Evolutionary conservation across 2,329 filamentous ascomycete species (phyloP), one percentile per base, ranked within the genome.

Genomic region (Coleophoma crateriformis): DNA sequence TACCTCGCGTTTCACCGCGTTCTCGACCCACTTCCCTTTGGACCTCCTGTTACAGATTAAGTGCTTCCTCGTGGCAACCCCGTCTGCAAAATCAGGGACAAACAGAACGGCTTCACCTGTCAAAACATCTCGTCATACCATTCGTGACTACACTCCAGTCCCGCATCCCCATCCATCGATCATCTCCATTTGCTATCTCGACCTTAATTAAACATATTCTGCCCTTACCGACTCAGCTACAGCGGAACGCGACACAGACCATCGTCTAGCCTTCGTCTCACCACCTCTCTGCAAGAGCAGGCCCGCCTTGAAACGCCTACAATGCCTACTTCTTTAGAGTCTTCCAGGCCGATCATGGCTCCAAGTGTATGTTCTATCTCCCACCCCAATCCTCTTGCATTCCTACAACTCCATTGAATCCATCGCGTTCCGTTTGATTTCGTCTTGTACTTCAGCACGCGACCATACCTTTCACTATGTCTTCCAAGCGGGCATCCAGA

Each of bases 311-410:
- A 50, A 50, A 50, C 48, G 22, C 35, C 32, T 49, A 68, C 61
- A 60, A 67, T 67, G 65, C 65, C 65, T 53, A 55, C 58, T 43
- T 79, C 75, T 47, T 63, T 78, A 12, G 76, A 79, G 47, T 79
- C 76, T 37, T 72, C 76, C 58, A 67, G 76, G 48, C 76, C 76
- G 45, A 79, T 79, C 53, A 77, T 79, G 73, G 69, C 74, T 41
- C 71, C 72, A 42, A 76, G 72, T 52, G 76, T 79, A 71, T 59
- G 71, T 66, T 54, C 46, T 46, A 45, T 45, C 52, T 49, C 46
- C 50, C 35, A 46, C 45, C 47, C 35, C 43, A 49, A 33, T 51
- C 33, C 17, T 46, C 45, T n/a, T n/a, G 14, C 11, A 7, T 7
- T 38, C 4, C 35, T 17, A 13, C 35, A 14, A 17, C 35, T n/a